Conservation (phyloP, 805 yeast genomes). For the Candida tammaniensis region DNA sequence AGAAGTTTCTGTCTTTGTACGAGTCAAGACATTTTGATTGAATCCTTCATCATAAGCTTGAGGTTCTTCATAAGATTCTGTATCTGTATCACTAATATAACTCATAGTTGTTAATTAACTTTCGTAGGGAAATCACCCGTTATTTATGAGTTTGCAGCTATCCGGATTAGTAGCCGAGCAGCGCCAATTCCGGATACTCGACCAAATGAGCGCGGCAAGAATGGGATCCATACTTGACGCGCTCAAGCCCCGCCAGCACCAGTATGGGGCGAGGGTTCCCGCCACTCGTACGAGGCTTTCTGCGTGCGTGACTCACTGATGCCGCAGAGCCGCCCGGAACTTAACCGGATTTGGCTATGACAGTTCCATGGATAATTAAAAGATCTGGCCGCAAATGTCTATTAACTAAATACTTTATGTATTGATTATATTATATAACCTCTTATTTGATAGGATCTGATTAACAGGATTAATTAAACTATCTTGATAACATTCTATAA, state of each 20-base stretch:
- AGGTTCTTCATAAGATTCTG: constrained; percentile 7
- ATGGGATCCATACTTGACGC: no score
- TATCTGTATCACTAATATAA: neutral
- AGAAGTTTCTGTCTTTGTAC: constrained; percentile 64
- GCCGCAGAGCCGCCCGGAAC: constrained; percentile 8
- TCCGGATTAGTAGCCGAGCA: no score
- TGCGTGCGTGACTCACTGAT: no score
- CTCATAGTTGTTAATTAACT: constrained; percentile 4
- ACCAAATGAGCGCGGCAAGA: no score
- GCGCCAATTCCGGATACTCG: no score
- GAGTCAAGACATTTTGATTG: constrained; percentile 12
- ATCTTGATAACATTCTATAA: constrained; percentile 56
- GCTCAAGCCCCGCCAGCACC: no score
- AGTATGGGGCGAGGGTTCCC: no score
- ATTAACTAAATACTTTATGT: neutral
- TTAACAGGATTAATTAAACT: constrained; percentile 51
- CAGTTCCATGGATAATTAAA: constrained; percentile 4
- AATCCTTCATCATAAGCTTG: constrained; percentile 6
- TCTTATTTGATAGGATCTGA: constrained; percentile 16
- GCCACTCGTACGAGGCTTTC: no score
- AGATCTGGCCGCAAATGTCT: no score
- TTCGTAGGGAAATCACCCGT: no score
- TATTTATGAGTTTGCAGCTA: no score
- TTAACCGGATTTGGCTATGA: neutral
- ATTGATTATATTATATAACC: constrained; percentile 18